Evolutionary conservation across 305 asterid species (phyloP).

Genomic region (Plantago rigida): DNA sequence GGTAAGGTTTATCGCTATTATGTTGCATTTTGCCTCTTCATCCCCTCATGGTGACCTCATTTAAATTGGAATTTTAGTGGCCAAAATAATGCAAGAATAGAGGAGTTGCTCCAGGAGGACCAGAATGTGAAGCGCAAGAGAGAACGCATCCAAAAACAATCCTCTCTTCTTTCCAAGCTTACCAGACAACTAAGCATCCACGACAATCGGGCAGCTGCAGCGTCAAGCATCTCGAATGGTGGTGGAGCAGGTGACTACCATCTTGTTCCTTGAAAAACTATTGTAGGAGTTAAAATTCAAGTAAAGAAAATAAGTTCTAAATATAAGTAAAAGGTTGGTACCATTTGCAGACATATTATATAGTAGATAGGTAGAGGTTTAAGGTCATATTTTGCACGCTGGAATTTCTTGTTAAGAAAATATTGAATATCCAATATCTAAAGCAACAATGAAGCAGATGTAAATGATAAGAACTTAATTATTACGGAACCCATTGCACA

Average conservation of each 20-base stretch:
- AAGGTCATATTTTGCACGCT: no score
- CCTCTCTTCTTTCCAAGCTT: constrained; percentile 86
- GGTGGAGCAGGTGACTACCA: constrained; percentile 53
- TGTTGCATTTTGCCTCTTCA: not conserved
- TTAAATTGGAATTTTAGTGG: constrained; percentile 36
- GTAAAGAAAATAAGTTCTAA: no score
- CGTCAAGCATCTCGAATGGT: constrained; percentile 49
- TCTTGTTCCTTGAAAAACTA: no score
- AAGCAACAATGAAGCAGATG: no score
- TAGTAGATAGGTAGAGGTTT: no score
- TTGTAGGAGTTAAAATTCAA: not conserved
- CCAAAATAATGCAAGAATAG: constrained; percentile 79
- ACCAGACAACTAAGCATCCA: constrained; percentile 82
- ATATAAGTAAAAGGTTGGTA: no score
- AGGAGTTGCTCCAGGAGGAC: constrained; percentile 96
- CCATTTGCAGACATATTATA: no score
- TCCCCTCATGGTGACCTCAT: constrained; percentile 11
- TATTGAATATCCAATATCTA: no score
- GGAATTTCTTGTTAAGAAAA: no score
- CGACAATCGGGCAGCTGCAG: constrained; percentile 86
- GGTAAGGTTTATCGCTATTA: constrained; percentile 36
- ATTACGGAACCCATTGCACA: no score
- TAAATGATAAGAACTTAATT: no score
- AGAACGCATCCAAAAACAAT: constrained; percentile 77
- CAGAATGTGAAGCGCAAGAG: constrained; percentile 77